Evolutionary conservation across 108 stramenopile genomes (phyloP), one percentile per base, ranked within the genome.

Genomic region (Aurantiochytrium sp.): DNA sequence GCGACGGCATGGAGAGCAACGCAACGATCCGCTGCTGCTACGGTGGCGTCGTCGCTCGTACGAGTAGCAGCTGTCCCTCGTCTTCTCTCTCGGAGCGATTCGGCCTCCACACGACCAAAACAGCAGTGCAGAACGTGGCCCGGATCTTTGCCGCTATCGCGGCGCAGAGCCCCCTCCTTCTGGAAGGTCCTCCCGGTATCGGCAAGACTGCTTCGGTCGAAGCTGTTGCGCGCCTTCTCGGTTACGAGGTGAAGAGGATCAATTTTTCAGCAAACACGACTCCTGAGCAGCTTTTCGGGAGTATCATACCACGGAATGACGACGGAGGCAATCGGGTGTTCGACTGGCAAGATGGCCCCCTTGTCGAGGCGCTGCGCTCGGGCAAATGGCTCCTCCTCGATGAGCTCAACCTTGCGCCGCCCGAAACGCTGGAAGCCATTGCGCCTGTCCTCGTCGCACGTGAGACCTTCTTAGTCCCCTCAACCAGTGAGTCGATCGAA

Each of bases 341-440:
- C 30, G 55, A 87, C 4, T 87, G 87, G 87, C 87, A 65, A 8
- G 55, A 59, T 6, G 87, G 87, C n/a, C 65, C 39, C 1, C 68
- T 87, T 1, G 32, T 87, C 21, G 55, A 87, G 15, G 87, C 87
- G 4, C 39, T 87, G 55, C 0, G 2, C 4, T 24, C 31, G 45
- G 4, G 32, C 22, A 1, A 65, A 12, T 87, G 87, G 87, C 45
- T 87, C 30, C 65, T 87, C 4, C 37, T 87, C 8, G 87, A 87
- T 36, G 87, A 87, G 87, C n/a, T 87, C 2, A 87, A 87, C 4
- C 87, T 87, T 4, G 87, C 87, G 15, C 65, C 87, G 12, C 87
- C 87, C 10, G 87, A 87, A 24, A 34, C 32, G 2, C 52, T 85
- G 4, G 85, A 85, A 48, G 48, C 42, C 0, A 27, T 85, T 4